A percentile compares a stretch with the other conserved stretches of the same genome.
Evolutionary conservation across 2,329 filamentous ascomycete genomes (phyloP).

Genomic region (Xylaria sp.): DNA sequence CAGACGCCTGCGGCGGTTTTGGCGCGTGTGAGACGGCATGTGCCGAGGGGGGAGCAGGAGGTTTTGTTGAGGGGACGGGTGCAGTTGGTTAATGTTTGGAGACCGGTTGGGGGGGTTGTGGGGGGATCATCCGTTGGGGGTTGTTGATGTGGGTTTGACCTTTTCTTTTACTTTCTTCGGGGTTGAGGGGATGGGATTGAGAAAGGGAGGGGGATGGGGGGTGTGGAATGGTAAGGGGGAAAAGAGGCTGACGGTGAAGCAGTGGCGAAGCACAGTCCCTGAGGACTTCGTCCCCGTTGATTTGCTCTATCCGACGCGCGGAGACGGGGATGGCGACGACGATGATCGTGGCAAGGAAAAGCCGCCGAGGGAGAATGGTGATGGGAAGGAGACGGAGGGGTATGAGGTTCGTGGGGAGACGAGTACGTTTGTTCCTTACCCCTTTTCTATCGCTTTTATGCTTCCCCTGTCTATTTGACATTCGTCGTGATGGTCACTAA

Average conservation of each 20-base stretch:
- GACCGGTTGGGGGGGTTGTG: constrained; percentile 58
- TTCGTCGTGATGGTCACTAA: neutral
- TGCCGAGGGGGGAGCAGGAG: constrained; percentile 49
- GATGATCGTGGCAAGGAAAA: constrained; percentile 56
- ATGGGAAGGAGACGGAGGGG: constrained; percentile 47
- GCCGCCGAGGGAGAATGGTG: constrained; percentile 39
- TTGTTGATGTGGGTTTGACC: constrained; percentile 43
- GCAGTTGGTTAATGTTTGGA: constrained; percentile 68
- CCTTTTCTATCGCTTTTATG: neutral
- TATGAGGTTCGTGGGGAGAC: constrained; percentile 60
- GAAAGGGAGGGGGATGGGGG: no score
- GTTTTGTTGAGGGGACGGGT: constrained; percentile 48
- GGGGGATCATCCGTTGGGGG: constrained; percentile 56
- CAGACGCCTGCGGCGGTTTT: constrained; percentile 61
- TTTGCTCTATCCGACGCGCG: constrained; percentile 51
- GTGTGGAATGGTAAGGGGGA: no score
- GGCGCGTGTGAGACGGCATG: constrained; percentile 55
- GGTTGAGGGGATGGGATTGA: neutral
- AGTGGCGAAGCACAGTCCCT: constrained; percentile 49
- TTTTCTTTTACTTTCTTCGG: neutral
- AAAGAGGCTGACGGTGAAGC: neutral
- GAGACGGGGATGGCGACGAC: constrained; percentile 32
- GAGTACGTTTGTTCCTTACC: constrained; percentile 18
- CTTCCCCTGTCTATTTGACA: no score
- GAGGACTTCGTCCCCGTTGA: constrained; percentile 56